Percentiles rank a stretch among this genome's conserved stretches.
These are phyloP conservation scores for Apiospora rasikravindrae DNA, from an alignment of 2,329 filamentous ascomycete species.

Conservation along the genomic window DNA sequence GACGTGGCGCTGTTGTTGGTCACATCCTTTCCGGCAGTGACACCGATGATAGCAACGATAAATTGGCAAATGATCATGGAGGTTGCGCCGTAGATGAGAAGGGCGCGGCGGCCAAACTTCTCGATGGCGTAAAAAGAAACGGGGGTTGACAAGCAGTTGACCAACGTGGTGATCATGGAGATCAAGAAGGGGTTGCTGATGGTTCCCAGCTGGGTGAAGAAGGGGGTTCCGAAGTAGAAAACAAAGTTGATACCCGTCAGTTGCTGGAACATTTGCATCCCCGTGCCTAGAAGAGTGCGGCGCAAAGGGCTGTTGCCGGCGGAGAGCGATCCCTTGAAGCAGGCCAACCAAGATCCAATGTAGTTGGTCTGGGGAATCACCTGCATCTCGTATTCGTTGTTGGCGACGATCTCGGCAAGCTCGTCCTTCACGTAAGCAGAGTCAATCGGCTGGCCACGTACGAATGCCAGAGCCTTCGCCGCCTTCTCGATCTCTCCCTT, in stretches of 20 bases:
- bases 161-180: constrained; percentile 82
- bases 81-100: constrained; percentile 78
- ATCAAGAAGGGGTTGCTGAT: constrained; percentile 83
- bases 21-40: constrained; percentile 47
- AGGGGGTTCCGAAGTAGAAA: constrained; percentile 85
- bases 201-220: constrained; percentile 79
- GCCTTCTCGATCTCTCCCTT: constrained; percentile 67
- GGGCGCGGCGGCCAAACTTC: constrained; percentile 76
- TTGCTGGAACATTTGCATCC: constrained; percentile 66
- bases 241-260: constrained; percentile 81
- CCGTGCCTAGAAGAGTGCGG: constrained; percentile 61
- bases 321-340: constrained; percentile 59
- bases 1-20: constrained; percentile 63
- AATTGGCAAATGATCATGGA: constrained; percentile 90
- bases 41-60: constrained; percentile 78
- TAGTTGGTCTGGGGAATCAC: constrained; percentile 63
- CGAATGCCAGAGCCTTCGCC: constrained; percentile 57
- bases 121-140: constrained; percentile 89
- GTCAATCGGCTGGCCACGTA: constrained; percentile 69
- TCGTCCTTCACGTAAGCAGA: constrained; percentile 72
- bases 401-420: constrained; percentile 75
- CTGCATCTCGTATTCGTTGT: constrained; percentile 71
- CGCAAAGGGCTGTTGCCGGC: constrained; percentile 63
- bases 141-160: constrained; percentile 86
- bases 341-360: constrained; percentile 63